Evolutionary conservation across 768 basidiomycete species (phyloP), one percentile per base, ranked within the genome.

Genomic region (Agrocybe praecox): DNA sequence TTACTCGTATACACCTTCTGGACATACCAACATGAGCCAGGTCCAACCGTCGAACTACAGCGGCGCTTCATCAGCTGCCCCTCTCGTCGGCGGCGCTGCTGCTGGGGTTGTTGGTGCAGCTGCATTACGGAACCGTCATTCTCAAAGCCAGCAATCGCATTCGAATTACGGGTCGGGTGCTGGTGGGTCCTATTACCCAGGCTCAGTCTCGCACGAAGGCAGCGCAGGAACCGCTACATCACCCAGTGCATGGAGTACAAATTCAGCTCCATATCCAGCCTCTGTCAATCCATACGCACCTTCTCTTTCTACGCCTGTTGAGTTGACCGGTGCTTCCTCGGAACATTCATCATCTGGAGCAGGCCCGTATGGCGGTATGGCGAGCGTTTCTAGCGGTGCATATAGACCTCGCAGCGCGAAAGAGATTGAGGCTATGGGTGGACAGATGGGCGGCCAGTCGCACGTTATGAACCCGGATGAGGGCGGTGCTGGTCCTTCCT

Each of bases 391-490:
- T 22, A 49, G 47, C 7, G 53, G 55, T 12, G 58, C 55, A 22
- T 55, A 60, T n/a, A 62, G 57, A 23, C 58, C 55, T 33, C 56
- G 67, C 32, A 66, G 59, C 46, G 63, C 63, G 53, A 69, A 69
- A 52, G 67, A 69, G 66, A 64, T 65, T 40, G 67, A 69, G 49
- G 67, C 67, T 56, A 53, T 63, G 51, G 66, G 67, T 40, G 36
- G 36, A 6, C 29, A 57, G 33, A 24, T 34, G 46, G 12, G 49
- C 9, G 12, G 49, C 9, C 49, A 52, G 32, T 29, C 49, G 18
- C 46, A 53, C 26, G 53, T 61, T 29, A 57, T 50, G 58, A 64
- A 55, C 50, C 63, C 60, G 24, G 63, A 62, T 49, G 63, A 62
- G 36, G 36, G 6, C 36, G 36, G 36, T 40, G 26, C 26, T 29